Evolutionary conservation across 164 flowering plant species (phyloP).

Genomic region (Vitis rupestris): DNA sequence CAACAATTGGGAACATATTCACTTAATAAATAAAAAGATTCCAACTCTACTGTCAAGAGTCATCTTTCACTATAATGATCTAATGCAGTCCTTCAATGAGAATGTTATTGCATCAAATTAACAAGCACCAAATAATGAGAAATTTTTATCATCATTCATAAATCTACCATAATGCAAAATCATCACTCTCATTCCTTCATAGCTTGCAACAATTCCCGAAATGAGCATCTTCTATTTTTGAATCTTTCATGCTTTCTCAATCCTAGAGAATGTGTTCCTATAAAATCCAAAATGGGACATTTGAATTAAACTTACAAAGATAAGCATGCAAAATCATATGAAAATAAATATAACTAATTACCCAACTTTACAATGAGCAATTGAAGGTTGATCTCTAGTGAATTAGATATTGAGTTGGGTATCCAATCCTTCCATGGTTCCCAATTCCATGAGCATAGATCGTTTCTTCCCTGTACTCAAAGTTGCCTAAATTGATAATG

Average conservation of each 20-base stretch:
- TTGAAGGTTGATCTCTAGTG: constrained; percentile 78
- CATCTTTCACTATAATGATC: constrained; percentile 96
- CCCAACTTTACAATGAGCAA: constrained; percentile 76
- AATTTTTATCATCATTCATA: too few species aligned
- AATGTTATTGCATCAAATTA: neutral
- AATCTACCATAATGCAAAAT: too few species aligned
- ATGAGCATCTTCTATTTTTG: constrained; percentile 67
- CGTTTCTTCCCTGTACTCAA: constrained; percentile 54
- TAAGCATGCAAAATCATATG: neutral
- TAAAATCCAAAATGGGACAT: constrained; percentile 19
- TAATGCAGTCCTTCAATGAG: constrained; percentile 20
- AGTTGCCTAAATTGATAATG: constrained; percentile 38
- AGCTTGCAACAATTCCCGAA: neutral
- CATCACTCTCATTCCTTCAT: neutral
- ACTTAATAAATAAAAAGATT: constrained; percentile 65
- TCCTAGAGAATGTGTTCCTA: constrained; percentile 65
- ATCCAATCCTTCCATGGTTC: constrained; percentile 75
- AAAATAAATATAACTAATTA: neutral
- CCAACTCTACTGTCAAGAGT: constrained; percentile 87
- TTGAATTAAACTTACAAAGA: neutral
- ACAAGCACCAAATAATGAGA: neutral
- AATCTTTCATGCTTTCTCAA: constrained; percentile 80
- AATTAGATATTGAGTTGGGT: constrained; percentile 70
- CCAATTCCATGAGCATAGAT: constrained; percentile 75
- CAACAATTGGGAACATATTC: constrained; percentile 96